Evolutionary conservation across 2,329 filamentous ascomycete species (phyloP), one percentile per base, ranked within the genome.

Genomic region (Apiospora saccharicola): DNA sequence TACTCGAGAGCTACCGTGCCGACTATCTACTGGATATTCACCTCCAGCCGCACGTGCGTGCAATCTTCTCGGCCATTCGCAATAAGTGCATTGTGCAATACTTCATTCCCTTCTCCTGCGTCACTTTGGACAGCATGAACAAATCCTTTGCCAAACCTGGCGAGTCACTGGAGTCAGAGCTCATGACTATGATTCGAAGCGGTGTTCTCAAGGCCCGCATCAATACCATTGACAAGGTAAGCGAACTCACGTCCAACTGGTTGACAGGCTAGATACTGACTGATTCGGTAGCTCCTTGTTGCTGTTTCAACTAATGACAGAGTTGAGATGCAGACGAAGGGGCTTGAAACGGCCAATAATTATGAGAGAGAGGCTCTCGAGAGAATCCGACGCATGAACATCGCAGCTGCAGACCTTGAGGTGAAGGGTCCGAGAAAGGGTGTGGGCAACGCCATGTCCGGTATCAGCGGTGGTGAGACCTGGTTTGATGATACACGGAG

Each of bases 51-150:
- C 93, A 97, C 75, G 86, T 98, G 24, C 79, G 87, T 49, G 83
- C 85, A 1, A 86, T 99, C 26, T 96, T 95, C 83, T 85, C 88
- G 14, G 85, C 86, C 68, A 95, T 99, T 76, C 91, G 96, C 72
- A 93, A 89, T 78, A 98, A 98, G 85, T 96, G 95, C 78, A 98
- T 99, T 73, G 90, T 95, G 34, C 94, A 98, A 79, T 98, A 98
- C 83, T 93, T 98, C 77, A 88, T 94, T 34, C 95, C 96, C 0
- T 99, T 97, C 82, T 97, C 93, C 57, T 92, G 92, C 75, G 94
- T 98, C 74, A 95, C 93, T 0, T 86, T 98, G 5, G 88, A 92
- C 26, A 94, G 91, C 73, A 90, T 99, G 86, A 90, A 93, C 12
- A 86, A 88, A 47, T 92, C 94, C 2, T 98, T 99, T 81, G 91